Evolutionary conservation across 352 stramenopile species (phyloP).

Genomic region (Globisporangium cylindrosporum): DNA sequence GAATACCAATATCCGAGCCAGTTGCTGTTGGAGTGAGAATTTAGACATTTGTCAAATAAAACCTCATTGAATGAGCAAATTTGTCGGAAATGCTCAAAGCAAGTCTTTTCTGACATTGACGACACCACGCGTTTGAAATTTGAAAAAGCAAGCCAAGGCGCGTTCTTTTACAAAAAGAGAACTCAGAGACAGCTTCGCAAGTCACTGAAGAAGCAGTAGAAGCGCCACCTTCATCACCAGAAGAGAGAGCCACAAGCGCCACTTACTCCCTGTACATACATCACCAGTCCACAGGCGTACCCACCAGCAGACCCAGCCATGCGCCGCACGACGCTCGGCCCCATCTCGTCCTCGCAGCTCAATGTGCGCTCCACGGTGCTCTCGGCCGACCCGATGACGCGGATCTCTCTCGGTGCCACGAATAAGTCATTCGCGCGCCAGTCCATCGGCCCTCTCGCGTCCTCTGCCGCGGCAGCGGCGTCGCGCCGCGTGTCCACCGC

Average conservation of each 20-base stretch:
- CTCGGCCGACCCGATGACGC: constrained; percentile 29
- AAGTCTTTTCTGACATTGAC: too few species aligned
- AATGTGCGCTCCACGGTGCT: constrained; percentile 53
- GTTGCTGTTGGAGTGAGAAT: too few species aligned
- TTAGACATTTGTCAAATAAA: not conserved
- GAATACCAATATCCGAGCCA: too few species aligned
- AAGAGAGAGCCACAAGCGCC: not conserved
- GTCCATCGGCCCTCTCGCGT: constrained; percentile 47
- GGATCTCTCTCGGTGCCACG: constrained; percentile 54
- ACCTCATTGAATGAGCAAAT: too few species aligned
- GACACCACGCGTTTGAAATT: not conserved
- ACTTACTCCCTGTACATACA: not conserved
- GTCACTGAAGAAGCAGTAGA: not conserved
- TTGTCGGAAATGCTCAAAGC: not conserved
- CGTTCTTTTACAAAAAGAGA: not conserved
- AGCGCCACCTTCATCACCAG: not conserved
- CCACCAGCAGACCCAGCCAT: constrained; percentile 27
- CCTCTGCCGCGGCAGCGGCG: constrained; percentile 18
- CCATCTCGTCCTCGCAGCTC: constrained; percentile 83
- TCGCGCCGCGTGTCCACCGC: constrained; percentile 56
- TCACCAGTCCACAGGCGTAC: not conserved
- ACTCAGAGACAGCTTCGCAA: not conserved
- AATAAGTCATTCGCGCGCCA: constrained; percentile 48
- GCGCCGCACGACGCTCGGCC: constrained; percentile 81
- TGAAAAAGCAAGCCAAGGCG: not conserved